phyloP scores from a whole-genome alignment of 495 filamentous ascomycete genomes.

The Penicillium chermesinum region DNA sequence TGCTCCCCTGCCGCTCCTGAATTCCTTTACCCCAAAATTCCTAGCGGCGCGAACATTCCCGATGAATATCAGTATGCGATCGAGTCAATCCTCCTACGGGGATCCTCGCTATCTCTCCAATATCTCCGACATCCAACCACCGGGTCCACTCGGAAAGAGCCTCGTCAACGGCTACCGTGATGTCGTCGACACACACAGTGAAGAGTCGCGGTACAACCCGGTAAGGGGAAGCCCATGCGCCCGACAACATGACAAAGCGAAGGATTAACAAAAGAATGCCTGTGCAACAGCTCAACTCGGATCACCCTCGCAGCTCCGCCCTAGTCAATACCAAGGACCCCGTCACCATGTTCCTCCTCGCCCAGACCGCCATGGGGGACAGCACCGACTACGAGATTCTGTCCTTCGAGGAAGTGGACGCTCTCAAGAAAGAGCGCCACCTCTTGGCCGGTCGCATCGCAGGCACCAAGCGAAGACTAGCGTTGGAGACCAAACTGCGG shows the following conservation, averaged over 20 bases:
- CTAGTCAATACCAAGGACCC: conserved; percentile 49
- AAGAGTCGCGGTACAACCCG: conserved; percentile 37
- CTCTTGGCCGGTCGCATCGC: conserved; percentile 69
- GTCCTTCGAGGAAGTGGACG: conserved; percentile 84
- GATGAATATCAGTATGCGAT: conserved; percentile 45
- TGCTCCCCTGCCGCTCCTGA: conserved; percentile 17
- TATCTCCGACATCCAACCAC: conserved; percentile 35
- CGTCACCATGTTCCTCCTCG: conserved; percentile 75
- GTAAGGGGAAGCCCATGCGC: conserved; percentile 23
- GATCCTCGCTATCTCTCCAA: conserved; percentile 42
- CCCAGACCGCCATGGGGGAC: conserved; percentile 88
- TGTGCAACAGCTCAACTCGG: conserved; percentile 27
- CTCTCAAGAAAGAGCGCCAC: conserved; percentile 77
- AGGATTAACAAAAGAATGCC: conserved; percentile 12
- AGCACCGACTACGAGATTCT: conserved; percentile 78
- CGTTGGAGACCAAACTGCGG: conserved; percentile 88
- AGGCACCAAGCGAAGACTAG: conserved; percentile 70
- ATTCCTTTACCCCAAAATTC: neutral
- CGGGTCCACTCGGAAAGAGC: conserved; percentile 33
- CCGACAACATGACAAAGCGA: neutral
- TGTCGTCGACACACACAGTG: conserved; percentile 28
- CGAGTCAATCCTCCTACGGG: conserved; percentile 44
- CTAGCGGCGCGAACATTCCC: conserved; percentile 12
- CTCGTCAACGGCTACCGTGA: conserved; percentile 46
- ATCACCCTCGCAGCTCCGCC: conserved; percentile 37